phyloP scores from a whole-genome alignment of 768 basidiomycete genomes.

The Coprinopsis cinerea region DNA sequence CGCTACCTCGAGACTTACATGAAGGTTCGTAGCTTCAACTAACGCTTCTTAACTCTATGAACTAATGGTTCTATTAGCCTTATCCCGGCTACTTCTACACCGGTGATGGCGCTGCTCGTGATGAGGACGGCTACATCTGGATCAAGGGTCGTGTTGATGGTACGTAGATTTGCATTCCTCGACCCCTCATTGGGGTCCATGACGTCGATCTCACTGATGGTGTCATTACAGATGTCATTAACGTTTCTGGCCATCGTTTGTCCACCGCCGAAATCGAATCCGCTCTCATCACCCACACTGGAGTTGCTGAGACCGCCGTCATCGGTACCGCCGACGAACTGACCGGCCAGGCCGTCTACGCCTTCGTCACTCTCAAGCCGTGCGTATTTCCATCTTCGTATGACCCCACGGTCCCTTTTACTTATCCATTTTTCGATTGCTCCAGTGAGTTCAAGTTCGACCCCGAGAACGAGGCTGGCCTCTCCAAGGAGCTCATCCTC shows the following conservation, averaged over 20 bases:
- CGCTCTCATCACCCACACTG: slow-evolving; percentile 89
- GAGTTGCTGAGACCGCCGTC: slow-evolving; percentile 95
- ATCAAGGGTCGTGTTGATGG: slow-evolving; percentile 97
- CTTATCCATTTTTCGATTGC: too few relatives aligned
- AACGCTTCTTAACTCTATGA: not conserved
- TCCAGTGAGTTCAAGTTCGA: slow-evolving; percentile 79
- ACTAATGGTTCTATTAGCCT: slow-evolving; percentile 31
- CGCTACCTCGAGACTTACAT: slow-evolving; percentile 55
- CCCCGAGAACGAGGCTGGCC: slow-evolving; percentile 55
- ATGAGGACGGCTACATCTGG: slow-evolving; percentile 97
- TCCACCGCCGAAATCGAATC: slow-evolving; percentile 98
- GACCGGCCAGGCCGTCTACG: slow-evolving; percentile 90
- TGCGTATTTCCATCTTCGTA: slow-evolving; percentile 33
- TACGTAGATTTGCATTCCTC: slow-evolving; percentile 22
- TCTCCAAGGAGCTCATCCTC: slow-evolving; percentile 84
- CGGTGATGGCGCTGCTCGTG: slow-evolving; percentile 94
- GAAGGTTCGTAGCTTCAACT: slow-evolving; percentile 25
- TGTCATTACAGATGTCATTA: slow-evolving; percentile 73
- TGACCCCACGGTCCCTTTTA: too few relatives aligned
- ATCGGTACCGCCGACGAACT: slow-evolving; percentile 84
- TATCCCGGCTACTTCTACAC: slow-evolving; percentile 94
- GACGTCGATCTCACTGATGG: slow-evolving; percentile 1
- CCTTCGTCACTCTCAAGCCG: slow-evolving; percentile 95
- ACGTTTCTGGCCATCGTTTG: slow-evolving; percentile 94
- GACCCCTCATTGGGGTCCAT: too few relatives aligned